Evolutionary conservation across 1,284 basidiomycete genomes (phyloP).

Genomic region (Schizophyllum amplum): DNA sequence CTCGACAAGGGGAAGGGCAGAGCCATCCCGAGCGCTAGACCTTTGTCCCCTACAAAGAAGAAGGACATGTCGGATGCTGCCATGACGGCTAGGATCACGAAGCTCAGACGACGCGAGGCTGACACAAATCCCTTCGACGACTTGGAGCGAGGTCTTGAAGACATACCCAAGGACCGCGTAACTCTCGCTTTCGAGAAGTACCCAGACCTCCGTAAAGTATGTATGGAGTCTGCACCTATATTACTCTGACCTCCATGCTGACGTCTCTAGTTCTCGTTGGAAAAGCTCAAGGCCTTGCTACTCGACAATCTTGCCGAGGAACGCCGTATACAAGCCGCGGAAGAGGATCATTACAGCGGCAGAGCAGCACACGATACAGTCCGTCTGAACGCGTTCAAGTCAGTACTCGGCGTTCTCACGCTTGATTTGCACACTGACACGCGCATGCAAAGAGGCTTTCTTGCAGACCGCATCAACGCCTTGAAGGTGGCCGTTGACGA

Average conservation of each 20-base stretch:
- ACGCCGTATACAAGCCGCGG: background rate
- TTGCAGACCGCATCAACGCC: background rate
- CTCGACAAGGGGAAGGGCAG: constrained; percentile 20
- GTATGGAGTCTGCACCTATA: background rate
- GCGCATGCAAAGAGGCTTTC: background rate
- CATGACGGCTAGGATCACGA: background rate
- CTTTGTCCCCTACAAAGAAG: background rate
- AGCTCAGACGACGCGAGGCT: background rate
- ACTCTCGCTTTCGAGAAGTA: background rate
- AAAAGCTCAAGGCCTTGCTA: background rate
- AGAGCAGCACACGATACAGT: background rate
- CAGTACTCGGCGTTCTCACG: background rate
- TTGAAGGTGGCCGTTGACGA: background rate
- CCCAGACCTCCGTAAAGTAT: background rate
- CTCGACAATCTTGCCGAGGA: background rate
- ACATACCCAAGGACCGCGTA: background rate
- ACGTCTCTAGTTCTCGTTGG: background rate
- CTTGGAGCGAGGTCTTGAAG: background rate
- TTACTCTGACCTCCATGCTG: background rate
- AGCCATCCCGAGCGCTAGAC: constrained; percentile 3
- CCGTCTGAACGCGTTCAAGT: background rate
- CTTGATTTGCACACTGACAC: background rate
- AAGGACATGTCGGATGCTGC: constrained; percentile 8
- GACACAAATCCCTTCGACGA: background rate
- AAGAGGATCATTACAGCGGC: background rate